phyloP scores from a whole-genome alignment of 352 stramenopile species.

The Blastocystis sp. region DNA sequence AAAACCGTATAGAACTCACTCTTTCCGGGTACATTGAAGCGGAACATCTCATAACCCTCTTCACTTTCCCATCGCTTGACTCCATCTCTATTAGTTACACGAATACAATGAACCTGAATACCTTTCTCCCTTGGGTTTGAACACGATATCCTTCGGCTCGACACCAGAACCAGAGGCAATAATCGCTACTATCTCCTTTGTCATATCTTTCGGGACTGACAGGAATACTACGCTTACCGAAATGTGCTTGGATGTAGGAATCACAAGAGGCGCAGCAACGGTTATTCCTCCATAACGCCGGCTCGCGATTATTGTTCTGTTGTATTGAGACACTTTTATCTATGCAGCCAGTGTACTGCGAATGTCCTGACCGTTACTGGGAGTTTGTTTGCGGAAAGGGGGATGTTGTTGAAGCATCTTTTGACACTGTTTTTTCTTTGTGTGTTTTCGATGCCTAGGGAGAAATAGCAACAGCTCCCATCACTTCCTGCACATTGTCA shows the following conservation, averaged over 20 bases:
- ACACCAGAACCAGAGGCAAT: not conserved
- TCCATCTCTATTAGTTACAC: not conserved
- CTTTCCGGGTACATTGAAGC: slow-evolving; percentile 53
- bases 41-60: slow-evolving; percentile 43
- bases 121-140: not conserved
- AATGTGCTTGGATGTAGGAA: not conserved
- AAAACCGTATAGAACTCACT: not conserved
- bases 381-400: slow-evolving; percentile 36
- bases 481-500: not conserved
- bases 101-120: not conserved
- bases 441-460: not conserved
- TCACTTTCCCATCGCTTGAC: slow-evolving; percentile 36
- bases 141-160: slow-evolving; percentile 1
- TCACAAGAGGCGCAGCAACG: not conserved
- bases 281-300: not conserved
- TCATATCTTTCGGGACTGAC: not conserved
- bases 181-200: slow-evolving; percentile 10
- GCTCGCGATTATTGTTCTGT: not conserved
- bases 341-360: not conserved
- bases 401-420: not conserved
- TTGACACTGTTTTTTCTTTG: not conserved
- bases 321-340: not conserved
- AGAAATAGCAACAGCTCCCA: not conserved
- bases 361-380: not conserved
- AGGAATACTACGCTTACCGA: not conserved